Evolutionary conservation across 768 basidiomycete genomes (phyloP).

Genomic region (Suillus variegatus): DNA sequence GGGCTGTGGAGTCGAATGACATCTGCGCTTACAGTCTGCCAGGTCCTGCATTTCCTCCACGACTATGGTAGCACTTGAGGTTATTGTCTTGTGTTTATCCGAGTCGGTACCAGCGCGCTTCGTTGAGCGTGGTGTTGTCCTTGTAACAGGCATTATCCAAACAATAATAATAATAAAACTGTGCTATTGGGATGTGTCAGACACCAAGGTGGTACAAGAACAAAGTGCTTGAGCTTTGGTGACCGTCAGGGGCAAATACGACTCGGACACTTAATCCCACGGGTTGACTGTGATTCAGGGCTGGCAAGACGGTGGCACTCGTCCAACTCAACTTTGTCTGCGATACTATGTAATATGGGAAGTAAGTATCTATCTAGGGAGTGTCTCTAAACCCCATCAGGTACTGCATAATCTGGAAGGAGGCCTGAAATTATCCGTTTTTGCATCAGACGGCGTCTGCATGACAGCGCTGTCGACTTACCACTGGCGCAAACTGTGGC

Average conservation of each 20-base stretch:
- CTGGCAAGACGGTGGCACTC: not conserved
- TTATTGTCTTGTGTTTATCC: not conserved
- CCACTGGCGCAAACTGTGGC: not conserved
- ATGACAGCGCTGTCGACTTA: not conserved
- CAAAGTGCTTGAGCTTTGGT: not conserved
- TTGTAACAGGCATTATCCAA: conserved; percentile 5
- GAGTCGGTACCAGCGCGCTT: not conserved
- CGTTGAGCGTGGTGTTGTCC: not conserved
- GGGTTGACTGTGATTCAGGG: not conserved
- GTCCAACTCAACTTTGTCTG: not conserved
- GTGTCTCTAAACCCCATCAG: not conserved
- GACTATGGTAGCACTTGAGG: not conserved
- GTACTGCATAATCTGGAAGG: not conserved
- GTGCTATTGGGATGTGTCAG: not conserved
- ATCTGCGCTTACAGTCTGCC: conserved; percentile 5
- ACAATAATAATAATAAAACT: too few species aligned
- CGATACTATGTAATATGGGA: not conserved
- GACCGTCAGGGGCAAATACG: not conserved
- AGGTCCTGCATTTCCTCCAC: conserved; percentile 5
- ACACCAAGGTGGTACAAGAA: not conserved
- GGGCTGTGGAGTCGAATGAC: not conserved
- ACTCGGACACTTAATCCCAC: not conserved
- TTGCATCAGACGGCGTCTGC: not conserved
- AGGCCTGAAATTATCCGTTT: not conserved
- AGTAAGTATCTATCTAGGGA: not conserved